Base-by-base conservation (phyloP, 495 filamentous ascomycete species). In the Saxophila tyrrhenica region DNA sequence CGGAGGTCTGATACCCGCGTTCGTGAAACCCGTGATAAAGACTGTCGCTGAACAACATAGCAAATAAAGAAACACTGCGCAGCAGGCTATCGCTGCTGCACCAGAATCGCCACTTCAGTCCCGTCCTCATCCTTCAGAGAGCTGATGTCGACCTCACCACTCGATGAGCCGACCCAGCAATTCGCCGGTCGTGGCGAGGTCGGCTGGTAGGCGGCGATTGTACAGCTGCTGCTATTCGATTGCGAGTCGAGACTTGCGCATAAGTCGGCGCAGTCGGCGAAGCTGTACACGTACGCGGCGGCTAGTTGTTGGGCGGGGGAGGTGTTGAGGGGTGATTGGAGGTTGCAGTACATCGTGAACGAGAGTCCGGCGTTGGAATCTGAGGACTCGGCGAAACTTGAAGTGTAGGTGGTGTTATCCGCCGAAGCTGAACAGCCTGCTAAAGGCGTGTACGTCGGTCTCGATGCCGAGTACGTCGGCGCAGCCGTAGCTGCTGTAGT, bases 181-280 rank as follows among this genome's bases (percentile, higher is more conserved):
- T 48, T 48, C 13, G 24, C 45, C 19, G 45, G 45, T 25, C 45
- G 10, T 7, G 45, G 13, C 9, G 19, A 13, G 3, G 45, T 21
- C 13, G 45, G 45, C 45, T 48, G 3, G 24, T 48, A 48, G 19
- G 25, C 20, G 7, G 45, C 45, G 21, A 48, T 7, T 24, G 45
- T 48, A 21, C 45, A 48, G 21, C 10, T 48, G 20, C 24, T 25
- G 23, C 25, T 17, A 5, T 13, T 9, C 13, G 19, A 24, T 21
- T 23, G 24, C 23, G 2, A 42, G 41, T 61, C 54, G 54, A 43
- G 48, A n/a, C 50, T 48, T 0, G 54, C 54, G 55, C 58, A 61
- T 13, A 61, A 21, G 19, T 61, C 58, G 2, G 56, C 48, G 50
- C 58, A 61, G 32, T 61, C 58, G 39, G 48, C 39, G 32, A 61